phyloP scores from a whole-genome alignment of 768 basidiomycete species.

The Xanthoconium purpureum region DNA sequence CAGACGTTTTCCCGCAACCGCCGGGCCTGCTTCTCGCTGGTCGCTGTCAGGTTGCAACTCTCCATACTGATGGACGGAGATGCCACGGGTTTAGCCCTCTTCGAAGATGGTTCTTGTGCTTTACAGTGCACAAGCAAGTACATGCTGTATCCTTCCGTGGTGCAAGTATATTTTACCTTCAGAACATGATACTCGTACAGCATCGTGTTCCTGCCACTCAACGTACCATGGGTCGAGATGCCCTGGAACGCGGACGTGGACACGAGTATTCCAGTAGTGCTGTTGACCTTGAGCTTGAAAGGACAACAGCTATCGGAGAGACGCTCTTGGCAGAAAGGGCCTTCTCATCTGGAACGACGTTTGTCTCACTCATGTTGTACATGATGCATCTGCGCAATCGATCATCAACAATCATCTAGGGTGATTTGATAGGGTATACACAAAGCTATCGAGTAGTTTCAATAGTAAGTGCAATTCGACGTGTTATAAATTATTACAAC shows the following conservation, averaged over 20 bases:
- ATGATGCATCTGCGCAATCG: too few relatives aligned
- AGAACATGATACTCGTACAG: slow-evolving; percentile 44
- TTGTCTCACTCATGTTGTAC: neutral
- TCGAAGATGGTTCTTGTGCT: slow-evolving; percentile 43
- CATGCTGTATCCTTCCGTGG: neutral
- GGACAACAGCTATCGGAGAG: slow-evolving; percentile 7
- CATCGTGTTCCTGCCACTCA: slow-evolving; percentile 41
- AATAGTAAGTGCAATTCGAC: too few relatives aligned
- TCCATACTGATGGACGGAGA: slow-evolving; percentile 17
- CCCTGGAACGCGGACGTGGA: neutral
- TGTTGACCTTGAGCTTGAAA: slow-evolving; percentile 1
- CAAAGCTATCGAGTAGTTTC: too few relatives aligned
- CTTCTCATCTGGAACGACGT: slow-evolving; percentile 15
- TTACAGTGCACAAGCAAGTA: slow-evolving; percentile 49
- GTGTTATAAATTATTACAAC: too few relatives aligned
- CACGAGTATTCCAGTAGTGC: neutral
- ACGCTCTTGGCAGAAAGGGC: slow-evolving; percentile 13
- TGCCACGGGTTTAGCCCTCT: neutral
- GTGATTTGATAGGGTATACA: too few relatives aligned
- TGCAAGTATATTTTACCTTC: slow-evolving; percentile 44
- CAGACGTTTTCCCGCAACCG: neutral
- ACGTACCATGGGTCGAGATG: slow-evolving; percentile 3
- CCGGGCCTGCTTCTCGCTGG: neutral
- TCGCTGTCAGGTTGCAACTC: slow-evolving; percentile 7
- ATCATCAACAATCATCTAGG: neutral